Conservation (phyloP, 2,329 filamentous ascomycete species). For the Exophiala alcalophila region DNA sequence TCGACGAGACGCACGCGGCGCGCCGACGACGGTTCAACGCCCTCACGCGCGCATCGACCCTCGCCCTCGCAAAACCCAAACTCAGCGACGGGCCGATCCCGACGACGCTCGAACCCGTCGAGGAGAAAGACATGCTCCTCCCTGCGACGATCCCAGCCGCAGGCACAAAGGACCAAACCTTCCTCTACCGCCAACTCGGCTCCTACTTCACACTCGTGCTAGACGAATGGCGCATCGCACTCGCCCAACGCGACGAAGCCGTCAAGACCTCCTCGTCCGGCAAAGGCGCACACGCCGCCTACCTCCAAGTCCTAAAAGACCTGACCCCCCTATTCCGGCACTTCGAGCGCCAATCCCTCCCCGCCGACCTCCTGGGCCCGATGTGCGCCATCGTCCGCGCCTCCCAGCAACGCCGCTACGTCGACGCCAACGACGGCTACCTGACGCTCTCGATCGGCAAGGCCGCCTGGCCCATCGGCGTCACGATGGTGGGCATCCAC, state of each 20-base stretch:
- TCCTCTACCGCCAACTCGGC: slow-evolving; percentile 81
- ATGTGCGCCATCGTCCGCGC: slow-evolving; percentile 89
- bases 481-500: slow-evolving; percentile 99
- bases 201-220: slow-evolving; percentile 98
- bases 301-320: slow-evolving; percentile 82
- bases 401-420: slow-evolving; percentile 85
- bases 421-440: slow-evolving; percentile 95
- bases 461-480: slow-evolving; percentile 97
- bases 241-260: slow-evolving; percentile 57
- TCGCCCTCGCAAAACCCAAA: slow-evolving; percentile 34
- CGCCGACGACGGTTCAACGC: slow-evolving; percentile 69
- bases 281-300: slow-evolving; percentile 76
- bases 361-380: slow-evolving; percentile 70
- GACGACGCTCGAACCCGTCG: slow-evolving; percentile 74
- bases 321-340: slow-evolving; percentile 87
- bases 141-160: slow-evolving; percentile 58
- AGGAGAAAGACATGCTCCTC: slow-evolving; percentile 87
- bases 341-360: slow-evolving; percentile 78
- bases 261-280: slow-evolving; percentile 73
- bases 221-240: slow-evolving; percentile 76
- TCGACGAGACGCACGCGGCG: slow-evolving; percentile 73
- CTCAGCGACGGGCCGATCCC: slow-evolving; percentile 74
- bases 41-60: slow-evolving; percentile 46
- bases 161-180: slow-evolving; percentile 64
- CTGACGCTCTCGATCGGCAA: slow-evolving; percentile 90